Evolutionary conservation across 1,139 yeast genomes (phyloP).

Genomic region (Debaryomyces subglobosus): DNA sequence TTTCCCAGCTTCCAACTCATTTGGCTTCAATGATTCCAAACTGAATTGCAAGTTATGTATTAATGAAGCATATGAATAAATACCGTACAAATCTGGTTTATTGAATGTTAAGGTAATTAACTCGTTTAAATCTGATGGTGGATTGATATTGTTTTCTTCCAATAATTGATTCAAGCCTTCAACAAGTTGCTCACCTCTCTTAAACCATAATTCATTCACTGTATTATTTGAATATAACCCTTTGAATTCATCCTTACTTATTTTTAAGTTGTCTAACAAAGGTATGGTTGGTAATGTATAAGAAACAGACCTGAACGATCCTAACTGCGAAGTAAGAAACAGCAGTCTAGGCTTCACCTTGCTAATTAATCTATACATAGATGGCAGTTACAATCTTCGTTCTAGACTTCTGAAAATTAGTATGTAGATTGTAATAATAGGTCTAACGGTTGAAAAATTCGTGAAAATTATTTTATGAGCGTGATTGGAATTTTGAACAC

Average conservation of each 20-base stretch:
- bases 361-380: slow-evolving; percentile 16
- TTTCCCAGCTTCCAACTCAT: slow-evolving; percentile 17
- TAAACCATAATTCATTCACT: slow-evolving; percentile 61
- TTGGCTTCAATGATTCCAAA: slow-evolving; percentile 53
- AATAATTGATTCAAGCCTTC: slow-evolving; percentile 48
- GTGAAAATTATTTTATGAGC: slow-evolving; percentile 3
- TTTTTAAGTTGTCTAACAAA: slow-evolving; percentile 35
- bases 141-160: slow-evolving; percentile 28
- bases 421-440: not conserved
- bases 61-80: slow-evolving; percentile 61
- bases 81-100: slow-evolving; percentile 48
- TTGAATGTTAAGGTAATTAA: slow-evolving; percentile 46
- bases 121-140: slow-evolving; percentile 36
- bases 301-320: slow-evolving; percentile 23
- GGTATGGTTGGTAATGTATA: slow-evolving; percentile 34
- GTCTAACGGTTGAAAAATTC: slow-evolving; percentile 1
- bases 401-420: not conserved
- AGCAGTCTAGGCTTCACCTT: slow-evolving; percentile 12
- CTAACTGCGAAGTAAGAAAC: slow-evolving; percentile 1
- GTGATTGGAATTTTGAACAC: not conserved
- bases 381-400: not conserved
- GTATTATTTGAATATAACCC: slow-evolving; percentile 60
- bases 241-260: slow-evolving; percentile 41
- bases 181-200: slow-evolving; percentile 52
- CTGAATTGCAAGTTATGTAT: slow-evolving; percentile 63